Evolutionary conservation across 805 yeast genomes (phyloP).

Genomic region (Komagataella populi): DNA sequence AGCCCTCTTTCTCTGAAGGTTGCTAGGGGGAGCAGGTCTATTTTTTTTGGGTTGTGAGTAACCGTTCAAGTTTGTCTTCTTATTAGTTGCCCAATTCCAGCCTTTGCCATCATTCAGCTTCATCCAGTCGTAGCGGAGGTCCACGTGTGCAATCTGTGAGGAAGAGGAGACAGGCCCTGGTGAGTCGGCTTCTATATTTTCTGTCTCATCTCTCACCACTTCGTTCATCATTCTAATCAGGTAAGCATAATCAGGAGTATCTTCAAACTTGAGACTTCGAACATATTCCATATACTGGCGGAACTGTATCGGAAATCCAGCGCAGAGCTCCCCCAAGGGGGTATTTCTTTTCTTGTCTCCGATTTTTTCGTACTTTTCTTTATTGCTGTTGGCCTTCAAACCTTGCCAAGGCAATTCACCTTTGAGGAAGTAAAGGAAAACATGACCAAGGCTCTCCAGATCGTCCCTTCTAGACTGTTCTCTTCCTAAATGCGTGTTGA

Average conservation of each 20-base stretch:
- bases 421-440: constrained; percentile 62
- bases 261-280: constrained; percentile 59
- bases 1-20: constrained; percentile 6
- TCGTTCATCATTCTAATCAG: constrained; percentile 47
- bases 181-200: background rate
- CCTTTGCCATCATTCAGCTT: constrained; percentile 68
- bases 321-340: constrained; percentile 45
- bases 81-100: constrained; percentile 66
- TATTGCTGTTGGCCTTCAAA: constrained; percentile 77
- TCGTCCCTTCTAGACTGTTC: constrained; percentile 80
- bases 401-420: constrained; percentile 89
- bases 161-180: background rate
- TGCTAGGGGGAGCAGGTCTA: constrained; percentile 11
- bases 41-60: constrained; percentile 34
- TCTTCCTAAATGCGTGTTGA: constrained; percentile 76
- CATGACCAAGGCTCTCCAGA: constrained; percentile 72
- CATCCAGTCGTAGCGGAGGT: constrained; percentile 74
- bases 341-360: constrained; percentile 71
- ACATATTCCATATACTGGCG: constrained; percentile 62
- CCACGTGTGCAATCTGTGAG: constrained; percentile 11
- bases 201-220: constrained; percentile 27
- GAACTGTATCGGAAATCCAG: constrained; percentile 58
- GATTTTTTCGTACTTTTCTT: constrained; percentile 70
- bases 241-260: constrained; percentile 67
- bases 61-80: constrained; percentile 71